Percentiles rank a stretch among this genome's conserved stretches.
These are phyloP conservation scores for Inga leiocalycina DNA, from an alignment of 306 rosid species.

Conservation along the genomic window DNA sequence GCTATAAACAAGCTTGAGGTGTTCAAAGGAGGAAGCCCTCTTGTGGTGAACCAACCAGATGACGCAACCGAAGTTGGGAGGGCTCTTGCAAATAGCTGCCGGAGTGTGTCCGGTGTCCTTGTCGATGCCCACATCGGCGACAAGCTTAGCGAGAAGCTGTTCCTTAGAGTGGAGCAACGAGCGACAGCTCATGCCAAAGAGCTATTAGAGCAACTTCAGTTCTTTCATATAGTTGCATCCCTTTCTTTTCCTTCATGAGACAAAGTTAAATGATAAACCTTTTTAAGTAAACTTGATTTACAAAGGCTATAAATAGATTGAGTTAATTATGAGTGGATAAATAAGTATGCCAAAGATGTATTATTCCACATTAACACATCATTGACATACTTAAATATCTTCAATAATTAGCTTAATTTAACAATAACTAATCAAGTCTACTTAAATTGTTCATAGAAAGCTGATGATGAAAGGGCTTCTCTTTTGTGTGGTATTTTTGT, in stretches of 20 bases:
- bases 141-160: conserved; percentile 71
- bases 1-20: conserved; percentile 83
- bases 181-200: conserved; percentile 75
- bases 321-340: background rate
- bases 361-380: background rate
- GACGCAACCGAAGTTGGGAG: conserved; percentile 68
- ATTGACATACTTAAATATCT: background rate
- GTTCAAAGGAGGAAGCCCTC: conserved; percentile 97
- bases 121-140: conserved; percentile 96
- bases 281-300: background rate
- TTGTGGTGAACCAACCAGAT: conserved; percentile 78
- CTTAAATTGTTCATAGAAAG: background rate
- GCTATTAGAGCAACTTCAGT: conserved; percentile 77
- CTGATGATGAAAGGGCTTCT: conserved; percentile 1
- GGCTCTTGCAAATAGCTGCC: conserved; percentile 73
- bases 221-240: conserved; percentile 94
- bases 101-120: conserved; percentile 83
- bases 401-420: background rate
- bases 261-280: background rate
- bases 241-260: conserved; percentile 56
- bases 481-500: conserved; percentile 33
- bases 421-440: background rate
- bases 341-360: background rate
- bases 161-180: conserved; percentile 61
- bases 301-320: background rate